Conservation (phyloP, 2,329 filamentous ascomycete species). For the Clonostachys rosea region DNA sequence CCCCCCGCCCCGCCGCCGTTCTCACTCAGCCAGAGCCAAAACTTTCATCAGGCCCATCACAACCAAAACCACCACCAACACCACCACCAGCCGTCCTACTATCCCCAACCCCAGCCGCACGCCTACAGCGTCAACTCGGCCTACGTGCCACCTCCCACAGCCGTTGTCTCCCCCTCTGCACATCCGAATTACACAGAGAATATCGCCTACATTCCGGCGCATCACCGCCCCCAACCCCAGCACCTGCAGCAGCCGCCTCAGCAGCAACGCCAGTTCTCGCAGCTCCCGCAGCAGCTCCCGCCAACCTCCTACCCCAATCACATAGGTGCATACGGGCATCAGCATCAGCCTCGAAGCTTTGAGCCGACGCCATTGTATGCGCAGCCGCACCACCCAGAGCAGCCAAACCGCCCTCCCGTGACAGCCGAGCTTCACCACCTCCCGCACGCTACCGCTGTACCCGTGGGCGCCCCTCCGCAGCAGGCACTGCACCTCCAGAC, state of each 20-base stretch:
- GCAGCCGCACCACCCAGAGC: too few species aligned
- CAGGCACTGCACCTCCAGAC: background rate
- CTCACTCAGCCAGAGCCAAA: conserved; percentile 19
- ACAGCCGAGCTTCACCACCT: too few species aligned
- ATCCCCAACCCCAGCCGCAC: conserved; percentile 1
- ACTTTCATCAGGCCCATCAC: conserved; percentile 14
- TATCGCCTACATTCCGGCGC: conserved; percentile 7
- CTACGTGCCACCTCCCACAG: background rate
- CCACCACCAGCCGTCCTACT: conserved; percentile 12
- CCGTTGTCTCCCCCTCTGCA: background rate
- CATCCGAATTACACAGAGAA: conserved; percentile 6
- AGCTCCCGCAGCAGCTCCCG: conserved; percentile 8
- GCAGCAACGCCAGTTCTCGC: conserved; percentile 5
- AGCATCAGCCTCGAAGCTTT: too few species aligned
- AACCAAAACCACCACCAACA: conserved; percentile 16
- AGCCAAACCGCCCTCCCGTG: too few species aligned
- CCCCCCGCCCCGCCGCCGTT: conserved; percentile 4
- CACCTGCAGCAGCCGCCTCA: conserved; percentile 9
- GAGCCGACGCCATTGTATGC: too few species aligned
- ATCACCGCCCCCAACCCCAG: conserved; percentile 6
- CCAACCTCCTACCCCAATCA: too few species aligned
- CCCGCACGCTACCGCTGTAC: too few species aligned
- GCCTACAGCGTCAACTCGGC: background rate
- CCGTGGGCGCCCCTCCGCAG: too few species aligned
- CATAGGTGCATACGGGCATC: too few species aligned